Evolutionary conservation across 2,329 filamentous ascomycete species (phyloP).

Genomic region (Metarhizium robertsii): DNA sequence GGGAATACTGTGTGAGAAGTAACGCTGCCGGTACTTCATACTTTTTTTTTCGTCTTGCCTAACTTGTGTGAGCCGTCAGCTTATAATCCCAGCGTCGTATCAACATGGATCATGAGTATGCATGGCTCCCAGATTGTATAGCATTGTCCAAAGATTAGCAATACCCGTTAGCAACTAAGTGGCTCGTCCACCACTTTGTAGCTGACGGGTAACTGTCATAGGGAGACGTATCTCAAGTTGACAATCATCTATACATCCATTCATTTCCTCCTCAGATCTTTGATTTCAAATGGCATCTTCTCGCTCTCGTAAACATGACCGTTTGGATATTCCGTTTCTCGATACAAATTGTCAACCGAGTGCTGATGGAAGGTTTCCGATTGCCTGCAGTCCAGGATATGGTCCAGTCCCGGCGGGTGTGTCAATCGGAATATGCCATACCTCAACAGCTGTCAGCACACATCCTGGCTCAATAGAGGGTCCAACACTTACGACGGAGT

Average conservation of each 20-base stretch:
- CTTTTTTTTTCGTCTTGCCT: neutral
- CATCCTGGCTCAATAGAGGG: neutral
- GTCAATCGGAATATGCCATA: conserved; percentile 91
- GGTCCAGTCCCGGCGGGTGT: conserved; percentile 79
- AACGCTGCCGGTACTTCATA: neutral
- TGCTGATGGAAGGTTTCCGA: conserved; percentile 78
- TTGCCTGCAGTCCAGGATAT: conserved; percentile 72
- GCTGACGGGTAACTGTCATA: neutral
- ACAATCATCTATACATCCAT: neutral
- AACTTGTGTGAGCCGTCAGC: neutral
- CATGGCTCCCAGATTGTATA: neutral
- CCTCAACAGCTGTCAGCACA: conserved; percentile 30
- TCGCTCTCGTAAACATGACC: conserved; percentile 64
- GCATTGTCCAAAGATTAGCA: neutral
- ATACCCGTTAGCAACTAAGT: too few relatives aligned
- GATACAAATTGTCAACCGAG: conserved; percentile 61
- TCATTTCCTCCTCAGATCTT: conserved; percentile 36
- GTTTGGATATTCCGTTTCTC: conserved; percentile 55
- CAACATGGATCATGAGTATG: neutral
- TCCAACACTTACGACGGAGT: conserved; percentile 54
- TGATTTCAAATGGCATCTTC: conserved; percentile 50
- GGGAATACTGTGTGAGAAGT: too few relatives aligned
- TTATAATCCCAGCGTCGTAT: neutral
- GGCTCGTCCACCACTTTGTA: too few relatives aligned
- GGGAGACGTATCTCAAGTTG: neutral